A percentile compares a stretch with the other conserved stretches of the same genome.
phyloP scores from a whole-genome alignment of 106 monocot species.

The Allium cepa region DNA sequence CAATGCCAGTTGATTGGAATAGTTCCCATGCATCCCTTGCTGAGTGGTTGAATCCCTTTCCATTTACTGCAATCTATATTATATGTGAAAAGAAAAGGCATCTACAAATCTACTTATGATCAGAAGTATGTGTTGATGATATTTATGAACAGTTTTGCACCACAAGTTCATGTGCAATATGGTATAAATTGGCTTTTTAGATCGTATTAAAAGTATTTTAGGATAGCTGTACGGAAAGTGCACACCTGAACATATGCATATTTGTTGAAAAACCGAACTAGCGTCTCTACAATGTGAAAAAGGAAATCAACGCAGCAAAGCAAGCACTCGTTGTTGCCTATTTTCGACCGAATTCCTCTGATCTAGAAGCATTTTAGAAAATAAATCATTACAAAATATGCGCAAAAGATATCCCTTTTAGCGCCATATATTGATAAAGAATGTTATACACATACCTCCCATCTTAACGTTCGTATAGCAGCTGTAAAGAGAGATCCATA shows the following conservation, averaged over 20 bases:
- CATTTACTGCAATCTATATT: slow-evolving; percentile 85
- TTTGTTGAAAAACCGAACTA: slow-evolving; percentile 98
- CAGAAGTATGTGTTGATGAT: too few relatives aligned
- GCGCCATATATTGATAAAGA: not conserved
- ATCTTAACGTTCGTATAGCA: slow-evolving; percentile 88
- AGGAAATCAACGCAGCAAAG: slow-evolving; percentile 97
- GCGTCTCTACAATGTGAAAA: slow-evolving; percentile 94
- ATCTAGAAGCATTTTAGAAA: slow-evolving; percentile 45
- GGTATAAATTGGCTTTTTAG: too few relatives aligned
- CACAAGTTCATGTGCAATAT: too few relatives aligned
- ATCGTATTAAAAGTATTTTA: too few relatives aligned
- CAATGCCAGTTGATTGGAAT: slow-evolving; percentile 94
- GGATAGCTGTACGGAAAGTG: not conserved
- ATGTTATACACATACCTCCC: slow-evolving; percentile 57
- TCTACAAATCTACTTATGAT: too few relatives aligned
- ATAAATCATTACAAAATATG: not conserved
- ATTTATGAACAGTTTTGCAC: too few relatives aligned
- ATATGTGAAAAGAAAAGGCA: too few relatives aligned
- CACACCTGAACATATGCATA: slow-evolving; percentile 98
- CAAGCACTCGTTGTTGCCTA: slow-evolving; percentile 91
- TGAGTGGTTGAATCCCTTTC: slow-evolving; percentile 88
- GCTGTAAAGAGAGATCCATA: slow-evolving; percentile 99
- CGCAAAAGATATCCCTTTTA: not conserved
- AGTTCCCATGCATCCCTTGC: slow-evolving; percentile 99
- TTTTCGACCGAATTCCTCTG: slow-evolving; percentile 86